phyloP scores from a whole-genome alignment of 2,329 filamentous ascomycete genomes.

The Ophiosphaerella korrae region DNA sequence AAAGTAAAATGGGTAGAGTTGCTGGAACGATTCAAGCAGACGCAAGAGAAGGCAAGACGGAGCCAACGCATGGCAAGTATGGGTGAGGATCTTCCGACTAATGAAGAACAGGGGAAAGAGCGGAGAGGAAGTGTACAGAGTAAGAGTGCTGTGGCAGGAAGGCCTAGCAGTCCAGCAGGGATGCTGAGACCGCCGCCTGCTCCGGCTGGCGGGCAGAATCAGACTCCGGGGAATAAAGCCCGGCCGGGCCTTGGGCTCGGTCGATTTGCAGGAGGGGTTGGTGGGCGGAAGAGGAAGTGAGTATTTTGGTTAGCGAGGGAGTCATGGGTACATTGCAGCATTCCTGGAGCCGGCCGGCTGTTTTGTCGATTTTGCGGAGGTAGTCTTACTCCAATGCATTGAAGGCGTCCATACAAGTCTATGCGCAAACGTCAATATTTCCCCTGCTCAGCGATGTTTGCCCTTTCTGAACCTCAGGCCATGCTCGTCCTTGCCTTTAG shows the following conservation, averaged over 20 bases:
- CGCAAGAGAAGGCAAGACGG: slow-evolving; percentile 83
- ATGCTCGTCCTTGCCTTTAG: slow-evolving; percentile 34
- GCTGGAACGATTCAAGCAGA: slow-evolving; percentile 89
- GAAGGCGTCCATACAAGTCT: slow-evolving; percentile 7
- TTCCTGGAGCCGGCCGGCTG: slow-evolving; percentile 19
- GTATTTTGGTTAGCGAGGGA: slow-evolving; percentile 3
- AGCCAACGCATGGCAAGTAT: slow-evolving; percentile 61
- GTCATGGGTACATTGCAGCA: slow-evolving; percentile 21
- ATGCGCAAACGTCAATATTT: too few relatives aligned
- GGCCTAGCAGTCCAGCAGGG: slow-evolving; percentile 30
- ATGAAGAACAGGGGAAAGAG: slow-evolving; percentile 39
- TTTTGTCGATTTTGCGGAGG: neutral
- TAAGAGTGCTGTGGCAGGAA: slow-evolving; percentile 22
- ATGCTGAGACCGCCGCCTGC: slow-evolving; percentile 26
- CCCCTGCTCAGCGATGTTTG: slow-evolving; percentile 48
- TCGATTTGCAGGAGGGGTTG: slow-evolving; percentile 51
- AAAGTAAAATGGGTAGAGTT: slow-evolving; percentile 91
- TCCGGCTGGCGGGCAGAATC: slow-evolving; percentile 16
- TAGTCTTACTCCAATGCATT: slow-evolving; percentile 9
- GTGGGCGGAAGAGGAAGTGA: slow-evolving; percentile 45
- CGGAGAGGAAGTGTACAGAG: slow-evolving; percentile 30
- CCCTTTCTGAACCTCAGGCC: slow-evolving; percentile 50
- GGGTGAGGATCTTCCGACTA: slow-evolving; percentile 36
- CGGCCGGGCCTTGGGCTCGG: slow-evolving; percentile 52
- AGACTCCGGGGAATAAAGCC: slow-evolving; percentile 38